Percentiles rank a stretch among this genome's conserved stretches.
Evolutionary conservation across 345 rosid species (phyloP).

Genomic region (Geranium brycei): DNA sequence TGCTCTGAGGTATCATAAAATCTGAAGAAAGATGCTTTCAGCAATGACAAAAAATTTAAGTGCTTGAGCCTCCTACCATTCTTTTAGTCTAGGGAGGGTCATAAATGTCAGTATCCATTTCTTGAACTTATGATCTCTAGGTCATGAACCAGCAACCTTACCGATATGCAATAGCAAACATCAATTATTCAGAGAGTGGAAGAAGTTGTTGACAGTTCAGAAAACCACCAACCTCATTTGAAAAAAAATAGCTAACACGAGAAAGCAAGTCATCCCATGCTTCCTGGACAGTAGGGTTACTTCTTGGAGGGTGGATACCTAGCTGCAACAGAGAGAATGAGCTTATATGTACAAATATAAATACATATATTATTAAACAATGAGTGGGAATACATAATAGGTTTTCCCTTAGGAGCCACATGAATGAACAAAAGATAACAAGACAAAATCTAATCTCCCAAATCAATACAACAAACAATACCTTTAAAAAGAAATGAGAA

Average conservation of each 20-base stretch:
- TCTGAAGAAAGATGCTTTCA: too few relatives aligned
- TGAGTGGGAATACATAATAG: neutral
- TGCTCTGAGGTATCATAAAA: too few relatives aligned
- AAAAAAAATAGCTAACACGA: slow-evolving; percentile 42
- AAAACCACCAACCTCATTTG: slow-evolving; percentile 57
- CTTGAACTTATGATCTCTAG: too few relatives aligned
- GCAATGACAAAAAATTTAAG: too few relatives aligned
- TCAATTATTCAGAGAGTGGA: neutral
- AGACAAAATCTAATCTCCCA: too few relatives aligned
- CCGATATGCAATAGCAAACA: neutral
- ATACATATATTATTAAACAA: neutral
- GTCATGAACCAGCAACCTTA: neutral
- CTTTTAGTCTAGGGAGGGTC: too few relatives aligned
- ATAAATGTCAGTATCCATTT: too few relatives aligned
- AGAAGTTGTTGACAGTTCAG: neutral
- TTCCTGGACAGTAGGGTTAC: slow-evolving; percentile 44
- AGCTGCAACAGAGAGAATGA: slow-evolving; percentile 40
- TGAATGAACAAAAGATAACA: neutral
- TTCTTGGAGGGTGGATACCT: slow-evolving; percentile 32
- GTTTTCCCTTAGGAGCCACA: neutral
- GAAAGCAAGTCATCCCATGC: slow-evolving; percentile 45
- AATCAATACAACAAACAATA: too few relatives aligned
- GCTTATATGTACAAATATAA: slow-evolving; percentile 1
- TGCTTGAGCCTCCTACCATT: too few relatives aligned
- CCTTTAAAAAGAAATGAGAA: neutral